Evolutionary conservation across 2,329 filamentous ascomycete species (phyloP).

Genomic region (Emmonsiellopsis sp.): DNA sequence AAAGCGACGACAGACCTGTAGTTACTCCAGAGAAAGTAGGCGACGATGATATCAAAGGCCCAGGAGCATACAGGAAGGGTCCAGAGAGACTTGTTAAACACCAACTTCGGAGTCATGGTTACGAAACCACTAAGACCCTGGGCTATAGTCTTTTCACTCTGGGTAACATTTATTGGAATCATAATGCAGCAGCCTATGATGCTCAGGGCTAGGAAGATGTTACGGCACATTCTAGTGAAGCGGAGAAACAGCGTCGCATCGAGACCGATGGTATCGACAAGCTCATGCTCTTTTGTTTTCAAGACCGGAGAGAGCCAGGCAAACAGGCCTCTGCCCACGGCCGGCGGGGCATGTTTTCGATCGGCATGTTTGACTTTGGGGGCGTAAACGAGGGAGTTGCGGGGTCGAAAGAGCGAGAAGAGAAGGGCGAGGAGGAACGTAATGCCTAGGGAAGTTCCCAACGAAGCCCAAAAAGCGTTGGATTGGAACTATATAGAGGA

Average conservation of each 20-base stretch:
- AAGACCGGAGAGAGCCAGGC: conserved; percentile 77
- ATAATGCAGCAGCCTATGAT: conserved; percentile 67
- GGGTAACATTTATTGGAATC: conserved; percentile 66
- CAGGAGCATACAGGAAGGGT: conserved; percentile 51
- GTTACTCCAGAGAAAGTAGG: conserved; percentile 81
- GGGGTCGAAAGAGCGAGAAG: conserved; percentile 85
- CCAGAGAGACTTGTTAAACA: conserved; percentile 44
- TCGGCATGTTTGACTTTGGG: conserved; percentile 90
- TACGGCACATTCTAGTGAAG: conserved; percentile 82
- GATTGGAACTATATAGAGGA: conserved; percentile 39
- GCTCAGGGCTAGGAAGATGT: conserved; percentile 69
- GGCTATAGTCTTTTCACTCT: conserved; percentile 30
- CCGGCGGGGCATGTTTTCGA: conserved; percentile 77
- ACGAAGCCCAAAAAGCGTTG: conserved; percentile 65
- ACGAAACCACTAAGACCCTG: conserved; percentile 25
- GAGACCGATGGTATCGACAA: conserved; percentile 77
- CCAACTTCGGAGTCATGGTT: conserved; percentile 44
- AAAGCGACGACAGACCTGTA: conserved; percentile 65
- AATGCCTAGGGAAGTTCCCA: conserved; percentile 70
- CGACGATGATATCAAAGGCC: conserved; percentile 65
- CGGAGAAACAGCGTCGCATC: conserved; percentile 87
- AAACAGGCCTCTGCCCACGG: conserved; percentile 76
- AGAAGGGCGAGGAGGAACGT: conserved; percentile 63
- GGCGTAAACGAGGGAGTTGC: conserved; percentile 87
- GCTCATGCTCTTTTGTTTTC: conserved; percentile 64